These are phyloP conservation scores for Solanum paucissectum DNA, from an alignment of 257 asterid species.

Conservation along the genomic window DNA sequence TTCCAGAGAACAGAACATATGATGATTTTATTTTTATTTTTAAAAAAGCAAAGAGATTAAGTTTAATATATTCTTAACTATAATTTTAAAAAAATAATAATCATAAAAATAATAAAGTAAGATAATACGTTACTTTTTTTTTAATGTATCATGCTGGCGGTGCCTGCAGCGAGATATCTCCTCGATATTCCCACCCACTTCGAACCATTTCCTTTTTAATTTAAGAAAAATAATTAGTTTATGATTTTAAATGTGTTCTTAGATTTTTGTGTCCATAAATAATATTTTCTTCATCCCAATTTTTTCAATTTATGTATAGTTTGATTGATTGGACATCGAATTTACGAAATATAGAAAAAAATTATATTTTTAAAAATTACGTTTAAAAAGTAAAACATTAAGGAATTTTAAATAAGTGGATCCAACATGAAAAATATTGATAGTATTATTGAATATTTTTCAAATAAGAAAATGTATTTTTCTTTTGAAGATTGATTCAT, in stretches of 20 bases:
- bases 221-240: background rate
- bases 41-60: background rate
- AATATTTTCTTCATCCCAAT: too few species aligned
- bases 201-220: background rate
- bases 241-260: background rate
- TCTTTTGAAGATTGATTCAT: background rate
- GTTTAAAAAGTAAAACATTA: background rate
- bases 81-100: too few species aligned
- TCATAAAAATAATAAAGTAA: background rate
- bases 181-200: conserved; percentile 7
- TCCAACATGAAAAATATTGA: background rate
- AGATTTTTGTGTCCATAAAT: background rate
- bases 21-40: background rate
- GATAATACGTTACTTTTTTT: background rate
- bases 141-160: conserved; percentile 1
- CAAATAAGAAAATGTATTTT: too few species aligned
- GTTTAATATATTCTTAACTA: background rate
- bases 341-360: too few species aligned
- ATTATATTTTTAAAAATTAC: too few species aligned
- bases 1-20: background rate
- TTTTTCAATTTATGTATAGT: too few species aligned
- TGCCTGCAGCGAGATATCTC: conserved; percentile 16
- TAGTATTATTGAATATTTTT: too few species aligned
- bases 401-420: background rate
- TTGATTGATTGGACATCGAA: background rate